Evolutionary conservation across 1,284 basidiomycete species (phyloP).

Genomic region (Boletus holoroseus): DNA sequence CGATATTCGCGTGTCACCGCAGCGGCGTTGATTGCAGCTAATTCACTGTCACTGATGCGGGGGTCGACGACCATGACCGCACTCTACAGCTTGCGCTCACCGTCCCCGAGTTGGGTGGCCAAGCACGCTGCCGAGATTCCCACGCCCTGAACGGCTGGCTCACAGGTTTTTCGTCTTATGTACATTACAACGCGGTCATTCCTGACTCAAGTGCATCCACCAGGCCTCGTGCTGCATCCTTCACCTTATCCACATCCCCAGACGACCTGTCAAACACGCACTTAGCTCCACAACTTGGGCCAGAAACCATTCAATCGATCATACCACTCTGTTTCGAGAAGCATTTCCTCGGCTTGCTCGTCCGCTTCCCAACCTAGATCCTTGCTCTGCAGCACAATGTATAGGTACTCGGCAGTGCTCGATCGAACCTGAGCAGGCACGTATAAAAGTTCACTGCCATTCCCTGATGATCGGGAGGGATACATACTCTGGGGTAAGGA

Average conservation of each 20-base stretch:
- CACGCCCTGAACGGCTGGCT: constrained; percentile 20
- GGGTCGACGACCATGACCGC: constrained; percentile 48
- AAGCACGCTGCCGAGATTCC: constrained; percentile 16
- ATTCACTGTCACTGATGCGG: constrained; percentile 65
- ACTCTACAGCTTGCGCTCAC: constrained; percentile 9
- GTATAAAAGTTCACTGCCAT: constrained; percentile 2
- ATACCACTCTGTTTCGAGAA: constrained; percentile 82
- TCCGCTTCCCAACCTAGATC: constrained; percentile 62
- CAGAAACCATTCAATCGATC: constrained; percentile 7
- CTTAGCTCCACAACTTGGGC: constrained; percentile 30
- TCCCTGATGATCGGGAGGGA: constrained; percentile 13
- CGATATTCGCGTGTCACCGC: constrained; percentile 81
- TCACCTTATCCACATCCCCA: constrained; percentile 31
- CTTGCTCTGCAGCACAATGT: constrained; percentile 63
- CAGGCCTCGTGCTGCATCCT: constrained; percentile 34
- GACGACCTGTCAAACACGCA: constrained; percentile 40
- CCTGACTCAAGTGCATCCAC: constrained; percentile 31
- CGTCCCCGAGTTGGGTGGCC: constrained; percentile 12
- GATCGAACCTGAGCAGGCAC: constrained; percentile 56
- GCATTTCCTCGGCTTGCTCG: constrained; percentile 61
- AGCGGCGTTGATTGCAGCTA: constrained; percentile 80
- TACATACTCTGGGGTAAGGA: constrained; percentile 68
- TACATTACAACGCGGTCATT: constrained; percentile 24
- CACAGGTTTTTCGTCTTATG: not conserved
- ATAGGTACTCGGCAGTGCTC: constrained; percentile 77